These are phyloP conservation scores for Jacaranda mimosifolia DNA, from an alignment of 257 asterid genomes.

Conservation along the genomic window DNA sequence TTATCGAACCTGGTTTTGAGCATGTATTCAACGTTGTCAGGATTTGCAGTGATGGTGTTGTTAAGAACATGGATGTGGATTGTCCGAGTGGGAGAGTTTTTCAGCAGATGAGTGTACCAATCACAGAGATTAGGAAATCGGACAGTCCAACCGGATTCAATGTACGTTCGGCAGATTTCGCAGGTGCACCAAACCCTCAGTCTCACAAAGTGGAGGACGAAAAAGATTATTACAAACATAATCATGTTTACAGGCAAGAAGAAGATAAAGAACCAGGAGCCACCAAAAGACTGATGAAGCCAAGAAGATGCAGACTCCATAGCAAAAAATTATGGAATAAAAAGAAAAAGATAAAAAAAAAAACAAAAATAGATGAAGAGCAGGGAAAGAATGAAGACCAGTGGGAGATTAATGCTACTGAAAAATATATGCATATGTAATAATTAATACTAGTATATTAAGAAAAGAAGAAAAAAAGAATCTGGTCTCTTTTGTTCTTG, in stretches of 20 bases:
- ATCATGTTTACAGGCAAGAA: conserved; percentile 8
- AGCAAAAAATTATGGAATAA: not conserved
- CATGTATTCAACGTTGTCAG: conserved; percentile 60
- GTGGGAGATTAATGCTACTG: not conserved
- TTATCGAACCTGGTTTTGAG: conserved; percentile 58
- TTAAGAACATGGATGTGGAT: conserved; percentile 45
- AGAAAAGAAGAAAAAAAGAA: not conserved
- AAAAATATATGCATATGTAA: too few species aligned
- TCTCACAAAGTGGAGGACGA: conserved; percentile 32
- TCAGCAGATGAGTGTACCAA: conserved; percentile 67
- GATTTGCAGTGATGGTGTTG: conserved; percentile 47
- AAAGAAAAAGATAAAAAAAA: not conserved
- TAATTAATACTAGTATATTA: not conserved
- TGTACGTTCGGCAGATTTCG: conserved; percentile 59
- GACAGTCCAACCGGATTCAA: conserved; percentile 52
- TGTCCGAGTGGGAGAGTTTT: conserved; percentile 52
- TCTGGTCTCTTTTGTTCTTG: not conserved
- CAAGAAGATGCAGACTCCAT: conserved; percentile 42
- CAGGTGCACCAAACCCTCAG: conserved; percentile 60
- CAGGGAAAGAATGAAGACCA: not conserved
- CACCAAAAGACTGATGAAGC: conserved; percentile 23
- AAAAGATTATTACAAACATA: conserved; percentile 15
- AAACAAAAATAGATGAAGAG: not conserved
- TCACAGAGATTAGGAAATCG: conserved; percentile 62
- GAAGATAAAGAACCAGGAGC: conserved; percentile 22